These are phyloP conservation scores for Aspergillus ochraceoroseus DNA, from an alignment of 2,329 filamentous ascomycete species.

Conservation along the genomic window DNA sequence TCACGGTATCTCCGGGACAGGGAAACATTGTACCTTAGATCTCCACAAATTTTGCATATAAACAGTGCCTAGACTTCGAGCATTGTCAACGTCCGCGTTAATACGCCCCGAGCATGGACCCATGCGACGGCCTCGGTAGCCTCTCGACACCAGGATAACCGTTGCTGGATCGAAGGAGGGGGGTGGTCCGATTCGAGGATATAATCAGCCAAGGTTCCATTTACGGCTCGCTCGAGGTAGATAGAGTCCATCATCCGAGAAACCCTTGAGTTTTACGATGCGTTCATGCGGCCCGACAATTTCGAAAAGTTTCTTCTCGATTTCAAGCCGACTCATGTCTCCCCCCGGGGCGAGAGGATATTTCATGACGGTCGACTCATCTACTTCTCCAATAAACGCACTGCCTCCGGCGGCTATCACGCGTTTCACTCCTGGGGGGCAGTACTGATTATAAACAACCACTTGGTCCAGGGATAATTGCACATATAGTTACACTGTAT, in stretches of 20 bases:
- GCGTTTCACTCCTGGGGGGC: background rate
- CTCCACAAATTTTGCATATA: too few species aligned
- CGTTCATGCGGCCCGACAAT: constrained; percentile 3
- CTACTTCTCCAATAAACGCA: constrained; percentile 2
- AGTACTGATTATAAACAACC: background rate
- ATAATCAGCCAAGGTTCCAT: constrained; percentile 2
- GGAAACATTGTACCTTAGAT: too few species aligned
- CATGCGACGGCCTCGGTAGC: constrained; percentile 1
- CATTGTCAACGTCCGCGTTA: too few species aligned
- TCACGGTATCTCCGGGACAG: too few species aligned
- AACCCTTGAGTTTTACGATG: constrained; percentile 1
- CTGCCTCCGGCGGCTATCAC: constrained; percentile 1
- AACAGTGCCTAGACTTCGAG: too few species aligned
- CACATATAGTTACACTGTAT: too few species aligned
- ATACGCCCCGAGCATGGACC: background rate
- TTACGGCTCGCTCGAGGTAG: constrained; percentile 1
- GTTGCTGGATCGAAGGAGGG: constrained; percentile 1
- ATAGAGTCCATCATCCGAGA: background rate
- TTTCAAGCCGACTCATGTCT: constrained; percentile 2
- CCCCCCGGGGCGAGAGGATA: constrained; percentile 1
- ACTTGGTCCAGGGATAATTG: constrained; percentile 3
- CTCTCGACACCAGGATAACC: constrained; percentile 4
- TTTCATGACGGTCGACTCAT: constrained; percentile 1
- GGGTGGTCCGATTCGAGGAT: background rate
- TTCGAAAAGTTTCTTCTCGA: constrained; percentile 1